Percentiles rank a stretch among this genome's conserved stretches.
Evolutionary conservation across 768 basidiomycete genomes (phyloP).

Genomic region (Psilocybe subaeruginosa): DNA sequence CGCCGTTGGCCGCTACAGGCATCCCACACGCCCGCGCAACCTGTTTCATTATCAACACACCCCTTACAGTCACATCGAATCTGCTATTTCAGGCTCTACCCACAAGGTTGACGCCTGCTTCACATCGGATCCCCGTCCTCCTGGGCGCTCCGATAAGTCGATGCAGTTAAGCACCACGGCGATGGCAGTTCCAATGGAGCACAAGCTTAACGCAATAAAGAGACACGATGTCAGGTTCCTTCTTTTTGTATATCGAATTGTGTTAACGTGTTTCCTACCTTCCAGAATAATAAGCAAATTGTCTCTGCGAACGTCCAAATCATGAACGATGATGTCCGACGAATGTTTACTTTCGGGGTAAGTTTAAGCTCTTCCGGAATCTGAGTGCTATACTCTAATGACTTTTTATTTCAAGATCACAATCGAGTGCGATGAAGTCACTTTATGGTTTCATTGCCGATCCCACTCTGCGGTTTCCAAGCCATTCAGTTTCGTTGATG

Average conservation of each 20-base stretch:
- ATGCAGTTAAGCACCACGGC: neutral
- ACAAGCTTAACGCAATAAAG: neutral
- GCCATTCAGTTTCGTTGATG: neutral
- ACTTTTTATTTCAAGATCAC: neutral
- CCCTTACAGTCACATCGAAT: neutral
- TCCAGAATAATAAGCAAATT: conserved; percentile 1
- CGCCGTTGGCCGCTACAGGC: no score
- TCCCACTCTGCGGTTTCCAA: neutral
- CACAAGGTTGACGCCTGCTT: neutral
- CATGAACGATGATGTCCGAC: conserved; percentile 8
- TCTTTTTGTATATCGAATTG: neutral
- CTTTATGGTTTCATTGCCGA: neutral
- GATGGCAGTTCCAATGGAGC: neutral
- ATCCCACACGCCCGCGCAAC: neutral
- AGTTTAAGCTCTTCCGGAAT: neutral
- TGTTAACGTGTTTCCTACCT: no score
- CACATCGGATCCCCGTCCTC: neutral
- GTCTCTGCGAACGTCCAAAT: conserved; percentile 9
- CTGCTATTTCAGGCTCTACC: neutral
- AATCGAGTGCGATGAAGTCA: neutral
- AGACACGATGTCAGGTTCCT: neutral
- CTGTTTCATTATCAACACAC: neutral
- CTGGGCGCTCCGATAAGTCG: neutral
- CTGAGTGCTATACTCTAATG: neutral
- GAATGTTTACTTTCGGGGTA: conserved; percentile 6